Percentiles rank a stretch among this genome's conserved stretches.
These are phyloP conservation scores for Pleurotus ostreatus DNA, from an alignment of 768 basidiomycete species.

Conservation along the genomic window DNA sequence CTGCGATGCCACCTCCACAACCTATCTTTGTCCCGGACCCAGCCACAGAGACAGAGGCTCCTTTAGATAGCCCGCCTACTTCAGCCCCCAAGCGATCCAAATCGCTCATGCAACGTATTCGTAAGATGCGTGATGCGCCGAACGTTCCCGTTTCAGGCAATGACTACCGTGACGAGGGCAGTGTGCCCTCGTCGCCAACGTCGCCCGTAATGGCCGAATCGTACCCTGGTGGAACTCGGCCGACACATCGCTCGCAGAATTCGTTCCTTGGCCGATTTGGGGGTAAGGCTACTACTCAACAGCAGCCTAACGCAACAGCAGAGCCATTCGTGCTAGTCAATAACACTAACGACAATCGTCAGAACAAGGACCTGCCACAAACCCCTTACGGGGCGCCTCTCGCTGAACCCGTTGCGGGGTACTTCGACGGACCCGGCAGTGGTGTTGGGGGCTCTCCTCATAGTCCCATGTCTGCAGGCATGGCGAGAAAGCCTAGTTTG, in stretches of 20 bases:
- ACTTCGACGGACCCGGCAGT: conserved; percentile 40
- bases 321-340: conserved; percentile 73
- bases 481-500: conserved; percentile 73
- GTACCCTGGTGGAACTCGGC: conserved; percentile 31
- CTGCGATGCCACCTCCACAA: conserved; percentile 71
- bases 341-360: conserved; percentile 23
- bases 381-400: conserved; percentile 25
- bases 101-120: conserved; percentile 84
- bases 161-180: conserved; percentile 27
- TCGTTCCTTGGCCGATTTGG: conserved; percentile 76
- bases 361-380: conserved; percentile 55
- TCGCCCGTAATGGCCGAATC: conserved; percentile 13
- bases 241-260: conserved; percentile 69
- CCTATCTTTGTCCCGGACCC: conserved; percentile 73
- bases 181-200: conserved; percentile 40
- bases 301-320: conserved; percentile 27
- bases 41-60: conserved; percentile 28
- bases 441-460: conserved; percentile 13
- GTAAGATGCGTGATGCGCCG: conserved; percentile 83
- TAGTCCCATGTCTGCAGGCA: conserved; percentile 27
- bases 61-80: conserved; percentile 39
- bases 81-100: conserved; percentile 66
- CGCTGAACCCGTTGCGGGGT: conserved; percentile 35
- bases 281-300: conserved; percentile 24
- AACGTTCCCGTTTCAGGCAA: conserved; percentile 68